Conservation (phyloP, 257 asterid genomes). For the Primulina tabacum region DNA sequence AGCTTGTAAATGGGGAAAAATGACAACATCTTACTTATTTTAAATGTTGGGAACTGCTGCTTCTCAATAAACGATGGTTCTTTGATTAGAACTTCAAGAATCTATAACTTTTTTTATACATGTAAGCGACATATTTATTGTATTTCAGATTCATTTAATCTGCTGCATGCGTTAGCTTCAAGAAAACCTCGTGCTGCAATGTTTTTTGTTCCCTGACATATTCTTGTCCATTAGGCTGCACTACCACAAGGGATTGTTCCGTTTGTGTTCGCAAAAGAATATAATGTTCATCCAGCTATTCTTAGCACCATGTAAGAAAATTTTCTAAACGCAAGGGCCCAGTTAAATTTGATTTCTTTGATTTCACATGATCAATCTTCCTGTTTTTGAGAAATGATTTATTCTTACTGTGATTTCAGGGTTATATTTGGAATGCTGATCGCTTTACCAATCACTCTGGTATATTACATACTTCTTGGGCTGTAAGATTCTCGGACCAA, state of each 20-base stretch:
- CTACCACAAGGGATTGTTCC: slow-evolving; percentile 99
- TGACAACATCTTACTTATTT: background rate
- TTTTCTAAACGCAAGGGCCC: background rate
- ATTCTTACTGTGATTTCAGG: slow-evolving; percentile 27
- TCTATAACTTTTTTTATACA: background rate
- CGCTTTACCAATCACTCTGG: slow-evolving; percentile 52
- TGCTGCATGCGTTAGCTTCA: background rate
- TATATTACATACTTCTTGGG: slow-evolving; percentile 55
- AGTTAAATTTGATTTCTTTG: too few relatives aligned
- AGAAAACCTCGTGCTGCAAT: slow-evolving; percentile 1
- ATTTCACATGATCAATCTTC: background rate
- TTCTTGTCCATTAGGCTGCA: slow-evolving; percentile 60
- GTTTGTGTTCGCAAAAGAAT: slow-evolving; percentile 91
- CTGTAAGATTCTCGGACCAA: slow-evolving; percentile 18
- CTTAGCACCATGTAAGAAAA: slow-evolving; percentile 83
- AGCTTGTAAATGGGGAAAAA: background rate
- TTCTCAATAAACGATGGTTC: background rate
- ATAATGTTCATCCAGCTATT: slow-evolving; percentile 89
- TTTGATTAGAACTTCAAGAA: background rate
- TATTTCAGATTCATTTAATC: background rate
- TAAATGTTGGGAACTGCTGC: background rate
- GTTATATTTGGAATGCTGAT: slow-evolving; percentile 65
- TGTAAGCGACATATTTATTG: background rate
- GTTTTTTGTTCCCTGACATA: slow-evolving; percentile 13
- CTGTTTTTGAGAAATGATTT: too few relatives aligned